Base-by-base conservation (phyloP, 2,329 filamentous ascomycete genomes). In the Aureobasidium vineae region DNA sequence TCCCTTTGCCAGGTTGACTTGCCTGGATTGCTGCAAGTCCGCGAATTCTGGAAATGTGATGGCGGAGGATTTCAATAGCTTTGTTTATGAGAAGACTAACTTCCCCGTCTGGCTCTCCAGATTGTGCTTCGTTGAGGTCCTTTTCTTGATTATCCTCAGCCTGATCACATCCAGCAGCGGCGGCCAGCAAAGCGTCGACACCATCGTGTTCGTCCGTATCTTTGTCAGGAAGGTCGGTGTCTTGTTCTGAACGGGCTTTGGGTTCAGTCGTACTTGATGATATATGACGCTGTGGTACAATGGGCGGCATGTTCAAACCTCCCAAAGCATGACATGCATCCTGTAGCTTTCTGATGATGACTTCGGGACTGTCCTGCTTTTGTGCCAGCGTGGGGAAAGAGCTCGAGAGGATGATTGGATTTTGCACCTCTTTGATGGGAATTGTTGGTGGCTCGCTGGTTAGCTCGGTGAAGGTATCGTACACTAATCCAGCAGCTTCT, bases 91-190 rank as follows among this genome's bases (percentile, higher is more conserved):
- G 63, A 15, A 57, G 45, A 6, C 31, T 13, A 13, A 69, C 13
- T 8, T 69, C 68, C 16, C 40, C 59, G 38, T 69, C 68, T 45
- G 50, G 61, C 16, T 50, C 60, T 19, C 68, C 68, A 49, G 21
- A 36, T 33, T 59, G 50, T 15, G 47, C 15, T 38, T n/a, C 15
- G 15, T 21, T 28, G 2, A 6, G 6, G 13, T 8, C 19, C 11
- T 10, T 54, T 36, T 36, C 31, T 54, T 36, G 28, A 13, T 47
- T 23, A 13, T 23, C 57, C 19, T 38, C 15, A n/a, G 10, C n/a
- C 21, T n/a, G 41, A 33, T 63, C 47, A 31, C 21, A 52, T 31
- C 63, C 64, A 43, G 59, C 26, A 16, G 54, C 67, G 28, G 65
- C 65, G 26, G 28, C 38, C 33, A 69, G 26, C 4, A 65, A 49